Base-by-base conservation (phyloP, 169 alveolate species). In the Plasmodium inui region DNA sequence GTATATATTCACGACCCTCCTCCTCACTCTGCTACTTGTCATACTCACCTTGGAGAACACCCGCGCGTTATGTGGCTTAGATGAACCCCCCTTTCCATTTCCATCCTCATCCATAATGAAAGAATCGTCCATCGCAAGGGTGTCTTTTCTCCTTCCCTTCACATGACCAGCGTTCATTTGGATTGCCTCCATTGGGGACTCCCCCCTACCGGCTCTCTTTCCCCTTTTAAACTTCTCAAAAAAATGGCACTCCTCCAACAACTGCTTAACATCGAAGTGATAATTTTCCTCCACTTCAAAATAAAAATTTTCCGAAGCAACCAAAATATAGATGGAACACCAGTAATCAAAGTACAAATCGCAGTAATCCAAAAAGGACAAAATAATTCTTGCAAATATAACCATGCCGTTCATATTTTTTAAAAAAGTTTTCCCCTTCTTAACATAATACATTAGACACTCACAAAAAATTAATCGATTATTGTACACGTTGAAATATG, bases 381-480 rank as follows among this genome's bases (percentile, higher is more conserved):
- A 86, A n/a, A 86, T 86, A 17, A 86, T 78, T 86, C 80, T 86
- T 86, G 93, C 85, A 86, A 86, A 76, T 53, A 86, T 74, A 50
- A 76, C 41, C 50, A 86, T 86, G 26, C 44, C 44, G 30, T 73
- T 74, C 34, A 74, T 57, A 74, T 74, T 14, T 28, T 32, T 57
- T 50, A 86, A 53, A 53, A 41, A 28, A 6, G 78, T 74, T 32
- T 55, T 55, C 79, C 70, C 70, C 67, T 86, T 78, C 67, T 86
- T 86, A 76, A 86, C 80, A 32, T 46, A 86, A 30, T 78, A n/a
- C 46, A 86, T 67, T n/a, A 86, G 46, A 53, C 93, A 86, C 32
- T 86, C 93, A 34, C 93, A 86, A 86, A 86, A 86, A 74, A 86
- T 28, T 17, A 86, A 28, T 14, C 93, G 34, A 76, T 86, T 67